Conservation (phyloP, 371 early-diverging fungal species). For the Syncephalastrum sp. region DNA sequence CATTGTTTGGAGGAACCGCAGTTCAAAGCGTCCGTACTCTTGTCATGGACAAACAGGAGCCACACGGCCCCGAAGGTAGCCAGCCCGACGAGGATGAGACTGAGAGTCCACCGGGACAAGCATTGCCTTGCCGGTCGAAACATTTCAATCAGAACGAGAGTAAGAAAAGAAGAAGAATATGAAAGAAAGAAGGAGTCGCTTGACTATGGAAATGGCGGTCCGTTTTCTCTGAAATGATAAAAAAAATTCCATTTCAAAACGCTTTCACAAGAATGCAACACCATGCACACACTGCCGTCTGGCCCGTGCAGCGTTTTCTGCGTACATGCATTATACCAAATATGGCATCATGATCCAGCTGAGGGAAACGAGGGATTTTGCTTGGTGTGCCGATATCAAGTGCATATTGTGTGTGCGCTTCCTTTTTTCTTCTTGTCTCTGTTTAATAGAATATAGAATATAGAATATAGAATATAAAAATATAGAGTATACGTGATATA, state of each 20-base stretch:
- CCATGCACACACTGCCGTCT: no score
- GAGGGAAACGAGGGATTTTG: no score
- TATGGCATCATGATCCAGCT: no score
- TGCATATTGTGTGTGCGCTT: not conserved
- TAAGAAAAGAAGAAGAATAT: constrained; percentile 8
- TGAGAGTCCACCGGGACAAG: constrained; percentile 19
- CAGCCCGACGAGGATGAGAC: constrained; percentile 6
- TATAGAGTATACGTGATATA: not conserved
- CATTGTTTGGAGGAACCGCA: constrained; percentile 15
- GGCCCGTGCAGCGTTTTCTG: no score
- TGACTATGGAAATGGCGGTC: no score
- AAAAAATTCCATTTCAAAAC: no score
- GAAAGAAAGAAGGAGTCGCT: not conserved
- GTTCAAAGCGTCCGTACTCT: not conserved
- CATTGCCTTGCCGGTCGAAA: constrained; percentile 18
- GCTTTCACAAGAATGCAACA: no score
- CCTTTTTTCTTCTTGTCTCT: no score
- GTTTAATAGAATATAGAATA: no score
- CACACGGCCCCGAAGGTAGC: not conserved
- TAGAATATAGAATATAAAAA: not conserved
- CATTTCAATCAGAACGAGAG: constrained; percentile 4
- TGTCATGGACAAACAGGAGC: constrained; percentile 2
- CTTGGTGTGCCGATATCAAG: not conserved
- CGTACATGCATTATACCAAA: no score
- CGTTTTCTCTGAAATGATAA: no score